Base-by-base conservation (phyloP, 768 basidiomycete species). In the Dioszegia hungarica region DNA sequence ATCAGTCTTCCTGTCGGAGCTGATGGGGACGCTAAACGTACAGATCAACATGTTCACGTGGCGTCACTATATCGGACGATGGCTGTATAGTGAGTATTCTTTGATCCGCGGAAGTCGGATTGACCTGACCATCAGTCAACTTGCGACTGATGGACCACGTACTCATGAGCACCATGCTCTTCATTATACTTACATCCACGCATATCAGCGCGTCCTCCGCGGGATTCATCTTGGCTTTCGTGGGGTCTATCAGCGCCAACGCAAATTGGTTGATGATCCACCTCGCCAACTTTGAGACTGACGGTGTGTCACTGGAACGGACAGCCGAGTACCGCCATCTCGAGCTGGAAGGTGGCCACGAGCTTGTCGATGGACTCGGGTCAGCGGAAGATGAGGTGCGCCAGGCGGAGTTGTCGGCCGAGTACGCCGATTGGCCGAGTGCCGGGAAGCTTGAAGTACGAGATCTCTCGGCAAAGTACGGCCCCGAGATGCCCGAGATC, bases 401-500 rank as follows among this genome's bases (percentile, higher is more conserved):
- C 48, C 39, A 39, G 40, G 28, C 37, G 43, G 38, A 39, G 17
- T 28, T 40, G 20, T 8, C 37, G 41, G 14, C 29, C 36, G 36
- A 50, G 34, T 49, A 45, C 19, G 24, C 47, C 28, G 28, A 37
- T 40, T 63, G 66, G 66, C 60, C 68, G 14, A 47, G 44, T 20
- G 22, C 54, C 19, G 64, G 63, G 11, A 25, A 19, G 3, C 36
- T 69, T 5, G 28, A 59, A 14, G 55, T 67, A 2, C 17, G 46
- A 34, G 48, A 59, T 22, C 44, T 73, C 2, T 58, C 47, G 22
- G 67, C 54, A 14, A 38, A 57, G 20, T 67, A 68, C 49, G 64
- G 59, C 17, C 57, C 58, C 5, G 64, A 68, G 31, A 54, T 66
- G 45, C 71, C 66, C 2, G 59, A 70, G 17, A 72, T 75, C 31